Percentiles rank a stretch among this genome's conserved stretches.
Conservation (phyloP, 139 green algal species). For the Edaphochlamys debaryana region DNA sequence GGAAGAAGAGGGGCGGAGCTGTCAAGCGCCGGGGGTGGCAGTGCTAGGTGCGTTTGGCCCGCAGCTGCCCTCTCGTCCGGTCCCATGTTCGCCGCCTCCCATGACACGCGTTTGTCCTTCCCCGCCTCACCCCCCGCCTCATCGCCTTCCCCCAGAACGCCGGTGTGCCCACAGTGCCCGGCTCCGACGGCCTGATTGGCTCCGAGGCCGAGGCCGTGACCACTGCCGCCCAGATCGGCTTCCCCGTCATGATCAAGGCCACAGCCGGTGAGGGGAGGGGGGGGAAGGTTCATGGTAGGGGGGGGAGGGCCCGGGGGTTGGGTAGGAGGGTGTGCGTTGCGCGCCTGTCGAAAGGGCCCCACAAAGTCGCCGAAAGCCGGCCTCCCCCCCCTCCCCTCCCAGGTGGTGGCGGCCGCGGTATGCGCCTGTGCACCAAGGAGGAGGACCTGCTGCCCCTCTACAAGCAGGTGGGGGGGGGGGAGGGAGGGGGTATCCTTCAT, state of each 20-base stretch:
- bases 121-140: no score
- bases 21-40: no score
- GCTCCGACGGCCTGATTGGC: constrained; percentile 89
- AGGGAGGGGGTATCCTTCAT: no score
- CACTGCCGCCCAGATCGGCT: constrained; percentile 80
- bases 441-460: constrained; percentile 89
- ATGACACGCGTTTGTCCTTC: no score
- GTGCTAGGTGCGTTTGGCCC: no score
- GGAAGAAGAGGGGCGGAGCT: neutral
- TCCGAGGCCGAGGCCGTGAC: constrained; percentile 71
- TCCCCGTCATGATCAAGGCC: constrained; percentile 98
- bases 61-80: no score
- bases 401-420: constrained; percentile 86
- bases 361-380: no score
- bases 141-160: constrained; percentile 73
- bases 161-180: constrained; percentile 94
- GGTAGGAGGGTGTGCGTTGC: neutral
- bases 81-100: no score
- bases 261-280: constrained; percentile 73
- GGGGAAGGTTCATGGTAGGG: neutral
- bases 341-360: no score
- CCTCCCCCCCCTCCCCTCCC: neutral
- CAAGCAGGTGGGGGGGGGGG: constrained; percentile 50
- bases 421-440: constrained; percentile 85
- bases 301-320: neutral